Percentiles rank a stretch among this genome's conserved stretches.
These are phyloP conservation scores for Aspergillus sp. DNA, from an alignment of 2,329 filamentous ascomycete genomes.

Conservation along the genomic window DNA sequence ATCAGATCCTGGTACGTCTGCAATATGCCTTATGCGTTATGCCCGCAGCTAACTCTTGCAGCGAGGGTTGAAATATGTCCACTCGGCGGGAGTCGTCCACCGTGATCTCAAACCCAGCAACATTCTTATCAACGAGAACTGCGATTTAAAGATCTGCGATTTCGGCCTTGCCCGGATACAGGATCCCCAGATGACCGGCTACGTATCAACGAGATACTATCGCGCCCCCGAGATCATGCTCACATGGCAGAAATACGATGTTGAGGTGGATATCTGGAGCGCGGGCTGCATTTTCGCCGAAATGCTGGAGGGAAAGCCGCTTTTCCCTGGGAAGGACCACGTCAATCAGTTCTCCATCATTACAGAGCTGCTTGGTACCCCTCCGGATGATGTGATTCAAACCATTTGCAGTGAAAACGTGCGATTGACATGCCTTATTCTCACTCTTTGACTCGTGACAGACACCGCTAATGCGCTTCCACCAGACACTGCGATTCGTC, in stretches of 20 bases:
- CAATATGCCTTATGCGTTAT: constrained; percentile 1
- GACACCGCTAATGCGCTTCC: constrained; percentile 18
- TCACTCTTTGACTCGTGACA: too few relatives aligned
- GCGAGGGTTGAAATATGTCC: constrained; percentile 97
- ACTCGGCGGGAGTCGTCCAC: constrained; percentile 95
- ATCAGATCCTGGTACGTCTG: constrained; percentile 82
- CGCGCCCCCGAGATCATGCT: constrained; percentile 99
- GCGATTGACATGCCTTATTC: constrained; percentile 27
- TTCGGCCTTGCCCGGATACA: constrained; percentile 96
- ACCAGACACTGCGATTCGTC: constrained; percentile 85
- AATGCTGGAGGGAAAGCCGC: constrained; percentile 96
- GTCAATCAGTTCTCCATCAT: constrained; percentile 99
- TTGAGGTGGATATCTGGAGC: constrained; percentile 99
- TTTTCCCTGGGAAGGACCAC: constrained; percentile 98
- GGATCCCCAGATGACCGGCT: constrained; percentile 98
- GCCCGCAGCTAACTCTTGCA: constrained; percentile 31
- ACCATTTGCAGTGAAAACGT: constrained; percentile 98
- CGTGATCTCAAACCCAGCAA: constrained; percentile 97
- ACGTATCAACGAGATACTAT: constrained; percentile 98
- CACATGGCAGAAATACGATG: constrained; percentile 99
- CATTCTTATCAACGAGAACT: constrained; percentile 99
- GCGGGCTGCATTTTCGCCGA: constrained; percentile 98
- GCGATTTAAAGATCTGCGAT: constrained; percentile 98
- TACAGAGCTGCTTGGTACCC: constrained; percentile 90
- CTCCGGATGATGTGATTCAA: constrained; percentile 96